Base-by-base conservation (phyloP, 1,139 yeast genomes). In the Diutina mesorugosa region DNA sequence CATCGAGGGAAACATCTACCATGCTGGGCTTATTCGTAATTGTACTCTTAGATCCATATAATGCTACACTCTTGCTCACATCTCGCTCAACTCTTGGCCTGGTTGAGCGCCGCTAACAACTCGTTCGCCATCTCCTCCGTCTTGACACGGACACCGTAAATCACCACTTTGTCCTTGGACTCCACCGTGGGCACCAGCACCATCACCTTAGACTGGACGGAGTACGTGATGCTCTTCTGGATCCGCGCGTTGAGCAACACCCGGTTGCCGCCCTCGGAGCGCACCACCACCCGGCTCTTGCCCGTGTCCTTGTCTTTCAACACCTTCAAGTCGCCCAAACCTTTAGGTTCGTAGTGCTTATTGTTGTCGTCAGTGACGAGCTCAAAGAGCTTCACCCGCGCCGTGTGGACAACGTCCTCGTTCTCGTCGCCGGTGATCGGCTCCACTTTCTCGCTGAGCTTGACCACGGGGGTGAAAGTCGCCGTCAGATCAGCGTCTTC, bases 211-310 rank as follows among this genome's bases (percentile, higher is more conserved):
- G 88, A 89, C 53, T 81, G 70, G 4, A 79, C 71, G 59, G 80
- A 71, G 67, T 85, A 83, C 51, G 74, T 74, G 64, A 87, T 69
- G 59, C 77, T 76, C 65, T 78, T 74, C 58, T 77, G 71, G 9
- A 87, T 70, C 26, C 73, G 68, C 26, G 84, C 73, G 67, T 93
- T 93, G 59, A 93, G 72, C 51, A 93, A 69, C n/a, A 90, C 84
- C 62, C 95, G 78, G 54, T 87, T 87, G 51, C 91, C 83, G 47
- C 97, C 97, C 59, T 91, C 98, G 0, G 97, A 89, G 64, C 98
- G 83, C 30, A 93, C 78, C 51, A 93, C 72, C 14, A 89, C 72
- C 66, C 99, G 82, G 2, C 84, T 69, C 67, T 89, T 89, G 2
- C 74, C 70, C 4, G 83, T 79, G 1, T 73, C 76, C 56, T 77